phyloP scores from a whole-genome alignment of 2,329 filamentous ascomycete species.

The Fonsecaea erecta region DNA sequence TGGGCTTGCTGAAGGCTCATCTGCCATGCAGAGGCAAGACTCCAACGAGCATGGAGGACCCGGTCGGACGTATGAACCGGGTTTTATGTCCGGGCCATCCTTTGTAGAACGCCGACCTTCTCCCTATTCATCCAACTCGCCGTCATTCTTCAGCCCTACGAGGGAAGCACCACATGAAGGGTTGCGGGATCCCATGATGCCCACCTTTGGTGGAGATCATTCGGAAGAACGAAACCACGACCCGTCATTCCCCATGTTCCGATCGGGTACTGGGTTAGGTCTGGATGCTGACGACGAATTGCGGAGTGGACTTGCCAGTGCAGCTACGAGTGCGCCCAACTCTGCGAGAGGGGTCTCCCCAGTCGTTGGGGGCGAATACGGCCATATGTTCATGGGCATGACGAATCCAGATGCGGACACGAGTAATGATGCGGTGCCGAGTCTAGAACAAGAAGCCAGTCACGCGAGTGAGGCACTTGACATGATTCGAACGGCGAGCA shows the following conservation, averaged over 20 bases:
- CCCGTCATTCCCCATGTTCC: slow-evolving; percentile 39
- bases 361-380: slow-evolving; percentile 35
- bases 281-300: slow-evolving; percentile 40
- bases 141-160: slow-evolving; percentile 50
- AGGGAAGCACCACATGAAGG: slow-evolving; percentile 33
- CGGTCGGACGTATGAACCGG: slow-evolving; percentile 24
- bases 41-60: slow-evolving; percentile 43
- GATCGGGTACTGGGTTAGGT: slow-evolving; percentile 28
- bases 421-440: slow-evolving; percentile 28
- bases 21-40: slow-evolving; percentile 41
- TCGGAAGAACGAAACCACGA: slow-evolving; percentile 40
- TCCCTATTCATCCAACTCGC: slow-evolving; percentile 48
- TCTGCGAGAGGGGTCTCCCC: slow-evolving; percentile 45
- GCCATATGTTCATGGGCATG: slow-evolving; percentile 54
- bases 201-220: slow-evolving; percentile 23
- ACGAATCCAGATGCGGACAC: slow-evolving; percentile 49
- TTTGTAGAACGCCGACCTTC: slow-evolving; percentile 32
- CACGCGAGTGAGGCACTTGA: slow-evolving; percentile 55
- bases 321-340: slow-evolving; percentile 42
- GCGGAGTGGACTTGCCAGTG: slow-evolving; percentile 39
- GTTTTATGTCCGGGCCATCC: slow-evolving; percentile 27
- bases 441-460: slow-evolving; percentile 45
- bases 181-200: slow-evolving; percentile 36
- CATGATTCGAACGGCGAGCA: slow-evolving; percentile 35
- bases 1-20: slow-evolving; percentile 37